Percentiles rank a stretch among this genome's conserved stretches.
Conservation (phyloP, 805 yeast genomes). For the Saturnispora saitoi region DNA sequence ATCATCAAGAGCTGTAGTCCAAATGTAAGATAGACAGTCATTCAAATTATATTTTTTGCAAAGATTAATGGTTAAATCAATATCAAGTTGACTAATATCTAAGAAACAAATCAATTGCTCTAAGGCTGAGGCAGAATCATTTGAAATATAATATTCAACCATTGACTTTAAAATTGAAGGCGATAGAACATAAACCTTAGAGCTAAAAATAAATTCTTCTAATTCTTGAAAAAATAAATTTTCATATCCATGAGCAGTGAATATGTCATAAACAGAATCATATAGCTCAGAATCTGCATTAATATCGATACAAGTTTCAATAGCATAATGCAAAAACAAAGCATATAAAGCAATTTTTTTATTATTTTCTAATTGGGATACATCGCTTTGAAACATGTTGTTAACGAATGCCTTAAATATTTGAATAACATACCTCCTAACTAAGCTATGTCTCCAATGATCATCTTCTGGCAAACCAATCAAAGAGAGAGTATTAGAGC, state of each 20-base stretch:
- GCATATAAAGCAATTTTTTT: constrained; percentile 17
- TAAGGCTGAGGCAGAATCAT: constrained; percentile 38
- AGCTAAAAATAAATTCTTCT: constrained; percentile 42
- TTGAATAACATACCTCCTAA: constrained; percentile 47
- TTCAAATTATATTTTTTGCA: constrained; percentile 48
- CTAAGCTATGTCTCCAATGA: constrained; percentile 36
- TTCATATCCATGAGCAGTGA: constrained; percentile 27
- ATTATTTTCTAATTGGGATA: constrained; percentile 4
- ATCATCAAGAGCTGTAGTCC: constrained; percentile 64
- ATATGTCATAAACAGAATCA: constrained; percentile 39
- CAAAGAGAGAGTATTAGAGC: constrained; percentile 40
- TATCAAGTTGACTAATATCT: constrained; percentile 61
- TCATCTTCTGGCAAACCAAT: constrained; percentile 49
- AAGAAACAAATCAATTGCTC: constrained; percentile 64
- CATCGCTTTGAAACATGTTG: constrained; percentile 29
- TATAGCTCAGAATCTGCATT: constrained; percentile 28
- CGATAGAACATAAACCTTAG: constrained; percentile 42
- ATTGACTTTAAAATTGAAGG: constrained; percentile 57
- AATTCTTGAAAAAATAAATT: constrained; percentile 43
- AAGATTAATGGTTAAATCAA: constrained; percentile 62
- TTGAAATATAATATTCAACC: constrained; percentile 40
- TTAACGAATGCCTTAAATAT: constrained; percentile 47
- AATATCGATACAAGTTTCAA: constrained; percentile 35
- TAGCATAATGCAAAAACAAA: constrained; percentile 30
- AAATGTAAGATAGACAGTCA: constrained; percentile 61